These are phyloP conservation scores for Venturia effusa DNA, from an alignment of 2,329 filamentous ascomycete species.

Conservation along the genomic window DNA sequence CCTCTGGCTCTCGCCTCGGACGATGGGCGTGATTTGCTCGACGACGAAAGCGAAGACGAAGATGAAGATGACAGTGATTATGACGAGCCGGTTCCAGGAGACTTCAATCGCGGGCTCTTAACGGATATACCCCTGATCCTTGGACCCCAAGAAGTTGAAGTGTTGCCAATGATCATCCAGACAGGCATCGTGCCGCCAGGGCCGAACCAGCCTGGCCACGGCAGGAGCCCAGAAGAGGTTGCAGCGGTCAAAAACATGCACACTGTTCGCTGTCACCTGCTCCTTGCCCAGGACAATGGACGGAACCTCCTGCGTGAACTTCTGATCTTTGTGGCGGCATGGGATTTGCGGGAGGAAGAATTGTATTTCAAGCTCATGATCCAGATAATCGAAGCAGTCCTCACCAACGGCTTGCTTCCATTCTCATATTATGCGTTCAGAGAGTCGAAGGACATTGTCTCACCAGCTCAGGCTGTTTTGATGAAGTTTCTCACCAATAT, in stretches of 20 bases:
- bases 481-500: slow-evolving; percentile 85
- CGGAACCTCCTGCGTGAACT: slow-evolving; percentile 82
- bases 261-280: slow-evolving; percentile 78
- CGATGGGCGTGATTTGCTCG: slow-evolving; percentile 36
- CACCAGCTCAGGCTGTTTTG: slow-evolving; percentile 85
- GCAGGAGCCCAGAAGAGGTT: slow-evolving; percentile 39
- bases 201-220: slow-evolving; percentile 46
- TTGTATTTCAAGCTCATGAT: slow-evolving; percentile 95
- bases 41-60: slow-evolving; percentile 36
- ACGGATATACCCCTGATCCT: slow-evolving; percentile 93
- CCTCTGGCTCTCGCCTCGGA: slow-evolving; percentile 18
- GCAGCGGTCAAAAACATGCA: slow-evolving; percentile 63
- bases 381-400: slow-evolving; percentile 87
- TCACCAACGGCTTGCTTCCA: slow-evolving; percentile 79
- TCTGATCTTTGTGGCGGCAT: slow-evolving; percentile 91
- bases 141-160: slow-evolving; percentile 90
- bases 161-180: slow-evolving; percentile 94
- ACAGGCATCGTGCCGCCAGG: slow-evolving; percentile 84
- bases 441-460: slow-evolving; percentile 92
- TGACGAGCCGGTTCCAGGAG: slow-evolving; percentile 62
- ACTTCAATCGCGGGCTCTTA: slow-evolving; percentile 69
- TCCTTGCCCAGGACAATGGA: slow-evolving; percentile 81
- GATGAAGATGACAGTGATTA: slow-evolving; percentile 55
- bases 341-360: slow-evolving; percentile 88
- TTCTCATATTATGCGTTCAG: slow-evolving; percentile 87